Base-by-base conservation (phyloP, 805 yeast genomes). In the Ogataea thermomethanolica region DNA sequence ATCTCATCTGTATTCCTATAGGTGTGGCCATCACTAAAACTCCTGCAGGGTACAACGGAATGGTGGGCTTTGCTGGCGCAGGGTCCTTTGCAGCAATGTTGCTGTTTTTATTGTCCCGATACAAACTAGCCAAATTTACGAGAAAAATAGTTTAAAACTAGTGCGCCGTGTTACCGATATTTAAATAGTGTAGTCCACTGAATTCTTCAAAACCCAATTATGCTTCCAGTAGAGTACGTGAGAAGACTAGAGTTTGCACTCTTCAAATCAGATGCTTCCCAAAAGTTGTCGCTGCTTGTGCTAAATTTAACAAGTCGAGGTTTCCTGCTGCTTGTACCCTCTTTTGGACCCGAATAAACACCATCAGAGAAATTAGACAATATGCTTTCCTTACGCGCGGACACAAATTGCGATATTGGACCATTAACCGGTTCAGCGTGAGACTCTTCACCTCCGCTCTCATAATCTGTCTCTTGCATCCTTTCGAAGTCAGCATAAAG, bases 1-100 rank as follows among this genome's bases (percentile, higher is more conserved):
- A 69, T 24, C 59, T 78, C 22, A 66, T 73, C 11, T 64, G 71
- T 17, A 64, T 77, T 15, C 80, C 81, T 2, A 61, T 71, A 14
- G 72, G 77, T 27, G 54, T 51, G 27, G 47, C 58, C 3, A 48
- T 58, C 8, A 52, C 62, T 2, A 74, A 52, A 8, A 53, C 64
- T 1, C 29, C 38, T 3, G 48, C 48, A 3, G 64, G 59, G 6
- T 61, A 56, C 39, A 38, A 57, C 39, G 58, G 60, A 6, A 56
- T 61, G 64, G 62, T 55, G 8, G 54, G 45, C 2, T 61, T 61
- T 48, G 53, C 59, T n/a, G 66, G 65, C 17, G 61, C 53, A 3
- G 54, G 61, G 10, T 51, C 57, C 7, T 38, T 32, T 22, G 2
- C n/a, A 12, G 29, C 50, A 0, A 52, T 63, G 1, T 2, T 51